Conservation (phyloP, 2,329 filamentous ascomycete genomes). For the Diaporthe caulivora region DNA sequence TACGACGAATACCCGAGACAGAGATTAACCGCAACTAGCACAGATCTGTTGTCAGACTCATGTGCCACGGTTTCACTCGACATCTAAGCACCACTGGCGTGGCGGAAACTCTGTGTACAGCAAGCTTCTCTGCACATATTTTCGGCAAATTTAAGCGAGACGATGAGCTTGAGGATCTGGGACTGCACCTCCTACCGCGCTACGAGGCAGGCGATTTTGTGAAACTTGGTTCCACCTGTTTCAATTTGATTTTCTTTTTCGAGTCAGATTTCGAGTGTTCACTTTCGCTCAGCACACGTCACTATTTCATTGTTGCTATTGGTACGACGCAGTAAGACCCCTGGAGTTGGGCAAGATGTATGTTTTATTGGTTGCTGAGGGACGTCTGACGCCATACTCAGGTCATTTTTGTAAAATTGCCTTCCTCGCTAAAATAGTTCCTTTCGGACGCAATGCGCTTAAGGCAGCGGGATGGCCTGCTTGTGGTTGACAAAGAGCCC, state of each 20-base stretch:
- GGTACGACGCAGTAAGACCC: not conserved
- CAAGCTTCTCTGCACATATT: not conserved
- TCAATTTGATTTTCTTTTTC: not conserved
- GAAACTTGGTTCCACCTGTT: not conserved
- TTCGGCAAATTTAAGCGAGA: not conserved
- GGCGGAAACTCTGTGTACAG: not conserved
- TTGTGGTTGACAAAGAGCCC: conserved; percentile 6
- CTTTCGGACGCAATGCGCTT: not conserved
- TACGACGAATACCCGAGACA: not conserved
- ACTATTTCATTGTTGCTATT: no score
- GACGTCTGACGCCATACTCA: not conserved
- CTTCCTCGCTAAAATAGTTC: not conserved
- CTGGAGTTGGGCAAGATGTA: not conserved
- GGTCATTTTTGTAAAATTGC: not conserved
- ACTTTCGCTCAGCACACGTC: not conserved
- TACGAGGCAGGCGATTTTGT: not conserved
- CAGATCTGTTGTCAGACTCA: not conserved
- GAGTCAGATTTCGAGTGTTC: not conserved
- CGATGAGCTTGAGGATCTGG: not conserved
- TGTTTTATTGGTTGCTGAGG: not conserved
- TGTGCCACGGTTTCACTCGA: not conserved
- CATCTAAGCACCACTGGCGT: not conserved
- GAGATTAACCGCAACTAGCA: not conserved
- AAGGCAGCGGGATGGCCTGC: conserved; percentile 1
- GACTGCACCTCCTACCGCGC: not conserved